Conservation (phyloP, 352 stramenopile species). For the Globisporangium cederbergense region DNA sequence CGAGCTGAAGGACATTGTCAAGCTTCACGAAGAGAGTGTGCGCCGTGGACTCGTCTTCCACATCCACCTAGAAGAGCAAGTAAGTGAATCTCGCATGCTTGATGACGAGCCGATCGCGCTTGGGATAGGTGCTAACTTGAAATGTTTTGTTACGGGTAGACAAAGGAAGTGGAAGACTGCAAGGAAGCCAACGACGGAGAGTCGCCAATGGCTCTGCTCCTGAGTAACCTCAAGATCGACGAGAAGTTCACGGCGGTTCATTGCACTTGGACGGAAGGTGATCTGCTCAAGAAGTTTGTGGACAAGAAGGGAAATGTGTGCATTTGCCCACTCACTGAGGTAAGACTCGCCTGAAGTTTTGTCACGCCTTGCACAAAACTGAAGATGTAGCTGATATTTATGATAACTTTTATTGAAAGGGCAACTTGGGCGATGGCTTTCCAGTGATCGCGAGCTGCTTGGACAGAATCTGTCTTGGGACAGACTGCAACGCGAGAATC, state of each 20-base stretch:
- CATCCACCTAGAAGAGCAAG: conserved; percentile 62
- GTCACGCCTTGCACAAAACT: background rate
- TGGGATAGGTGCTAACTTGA: background rate
- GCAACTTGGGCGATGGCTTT: conserved; percentile 70
- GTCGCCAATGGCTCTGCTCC: conserved; percentile 60
- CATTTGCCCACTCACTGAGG: conserved; percentile 72
- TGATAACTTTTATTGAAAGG: conserved; percentile 19
- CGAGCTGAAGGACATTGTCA: conserved; percentile 51
- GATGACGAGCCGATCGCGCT: background rate
- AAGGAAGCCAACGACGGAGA: conserved; percentile 48
- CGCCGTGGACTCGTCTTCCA: conserved; percentile 62
- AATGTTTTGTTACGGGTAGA: conserved; percentile 17
- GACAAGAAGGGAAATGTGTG: conserved; percentile 64
- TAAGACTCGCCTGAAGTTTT: conserved; percentile 3
- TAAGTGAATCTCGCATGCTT: background rate
- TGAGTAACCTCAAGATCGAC: conserved; percentile 65
- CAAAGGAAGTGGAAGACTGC: conserved; percentile 77
- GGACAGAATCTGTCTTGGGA: conserved; percentile 64
- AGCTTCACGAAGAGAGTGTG: conserved; percentile 65
- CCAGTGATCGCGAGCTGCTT: conserved; percentile 63
- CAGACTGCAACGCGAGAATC: conserved; percentile 76
- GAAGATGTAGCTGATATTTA: background rate
- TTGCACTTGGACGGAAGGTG: conserved; percentile 65
- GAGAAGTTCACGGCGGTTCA: conserved; percentile 77
- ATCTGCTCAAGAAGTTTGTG: conserved; percentile 54